Evolutionary conservation across 2,329 filamentous ascomycete species (phyloP).

Genomic region (Pseudogymnoascus pannorum): DNA sequence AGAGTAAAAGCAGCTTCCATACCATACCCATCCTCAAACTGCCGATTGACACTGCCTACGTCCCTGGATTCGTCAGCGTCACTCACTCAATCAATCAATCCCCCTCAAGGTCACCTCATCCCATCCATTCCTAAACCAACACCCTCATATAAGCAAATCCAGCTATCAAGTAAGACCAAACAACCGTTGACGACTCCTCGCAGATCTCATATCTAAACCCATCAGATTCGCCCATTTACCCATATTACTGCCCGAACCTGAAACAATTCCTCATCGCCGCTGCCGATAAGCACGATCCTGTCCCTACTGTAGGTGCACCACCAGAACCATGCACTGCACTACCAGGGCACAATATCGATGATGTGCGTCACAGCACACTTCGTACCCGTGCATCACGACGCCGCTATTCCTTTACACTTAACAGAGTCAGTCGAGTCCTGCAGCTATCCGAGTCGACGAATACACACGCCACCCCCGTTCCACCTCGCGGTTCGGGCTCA

Average conservation of each 20-base stretch:
- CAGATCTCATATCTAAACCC: not conserved
- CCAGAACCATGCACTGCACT: not conserved
- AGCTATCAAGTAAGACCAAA: too few species aligned
- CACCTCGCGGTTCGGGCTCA: not conserved
- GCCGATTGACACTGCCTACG: too few species aligned
- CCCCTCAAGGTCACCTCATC: not conserved
- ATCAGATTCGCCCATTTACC: not conserved
- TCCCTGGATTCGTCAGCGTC: not conserved
- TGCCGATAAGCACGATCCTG: not conserved
- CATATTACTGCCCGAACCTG: not conserved
- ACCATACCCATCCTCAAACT: too few species aligned
- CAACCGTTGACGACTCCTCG: not conserved
- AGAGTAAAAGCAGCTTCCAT: not conserved
- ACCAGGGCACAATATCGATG: not conserved
- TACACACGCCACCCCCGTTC: not conserved
- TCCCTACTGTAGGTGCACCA: too few species aligned
- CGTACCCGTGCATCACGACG: not conserved
- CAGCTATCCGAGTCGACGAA: not conserved
- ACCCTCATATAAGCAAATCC: too few species aligned
- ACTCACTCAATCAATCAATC: too few species aligned
- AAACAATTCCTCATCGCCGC: not conserved
- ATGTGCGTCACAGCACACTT: not conserved
- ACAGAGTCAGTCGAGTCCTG: not conserved
- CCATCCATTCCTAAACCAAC: not conserved
- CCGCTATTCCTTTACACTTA: not conserved